Evolutionary conservation across 768 basidiomycete genomes (phyloP).

Genomic region (Mycena amicta): DNA sequence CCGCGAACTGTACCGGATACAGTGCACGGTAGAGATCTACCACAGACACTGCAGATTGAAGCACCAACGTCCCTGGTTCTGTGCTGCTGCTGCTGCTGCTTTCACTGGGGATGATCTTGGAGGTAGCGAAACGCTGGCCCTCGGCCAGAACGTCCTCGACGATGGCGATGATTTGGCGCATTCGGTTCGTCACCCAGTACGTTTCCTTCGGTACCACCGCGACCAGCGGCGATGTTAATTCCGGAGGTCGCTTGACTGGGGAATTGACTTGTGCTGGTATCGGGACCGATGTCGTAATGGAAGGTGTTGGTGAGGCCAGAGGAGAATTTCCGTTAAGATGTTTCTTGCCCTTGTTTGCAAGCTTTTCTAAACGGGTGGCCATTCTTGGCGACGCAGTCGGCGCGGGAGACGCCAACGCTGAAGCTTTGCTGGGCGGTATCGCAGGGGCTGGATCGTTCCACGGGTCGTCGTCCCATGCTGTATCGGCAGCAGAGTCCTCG

Average conservation of each 20-base stretch:
- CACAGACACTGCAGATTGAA: constrained; percentile 62
- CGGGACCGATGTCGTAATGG: constrained; percentile 25
- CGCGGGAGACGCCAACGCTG: constrained; percentile 10
- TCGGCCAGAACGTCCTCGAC: constrained; percentile 69
- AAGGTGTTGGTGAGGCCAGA: constrained; percentile 26
- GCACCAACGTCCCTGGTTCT: constrained; percentile 55
- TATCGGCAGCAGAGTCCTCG: constrained; percentile 36
- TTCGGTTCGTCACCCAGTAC: constrained; percentile 61
- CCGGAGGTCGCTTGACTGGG: constrained; percentile 31
- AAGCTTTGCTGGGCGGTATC: constrained; percentile 10
- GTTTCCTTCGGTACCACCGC: constrained; percentile 45
- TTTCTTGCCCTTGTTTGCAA: constrained; percentile 58
- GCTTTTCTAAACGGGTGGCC: constrained; percentile 60
- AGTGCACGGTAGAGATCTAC: constrained; percentile 83
- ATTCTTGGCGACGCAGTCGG: constrained; percentile 43
- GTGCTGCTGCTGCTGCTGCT: constrained; percentile 30
- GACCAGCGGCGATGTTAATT: constrained; percentile 22
- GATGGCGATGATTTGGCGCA: constrained; percentile 53
- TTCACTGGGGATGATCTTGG: constrained; percentile 57
- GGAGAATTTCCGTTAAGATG: constrained; percentile 35
- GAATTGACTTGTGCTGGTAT: constrained; percentile 21
- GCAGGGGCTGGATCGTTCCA: constrained; percentile 63
- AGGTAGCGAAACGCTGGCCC: constrained; percentile 61
- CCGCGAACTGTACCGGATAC: constrained; percentile 63
- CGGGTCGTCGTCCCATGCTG: constrained; percentile 42